Evolutionary conservation across 805 yeast genomes (phyloP), one percentile per base, ranked within the genome.

Genomic region (Tetrapisispora taiwanensis): DNA sequence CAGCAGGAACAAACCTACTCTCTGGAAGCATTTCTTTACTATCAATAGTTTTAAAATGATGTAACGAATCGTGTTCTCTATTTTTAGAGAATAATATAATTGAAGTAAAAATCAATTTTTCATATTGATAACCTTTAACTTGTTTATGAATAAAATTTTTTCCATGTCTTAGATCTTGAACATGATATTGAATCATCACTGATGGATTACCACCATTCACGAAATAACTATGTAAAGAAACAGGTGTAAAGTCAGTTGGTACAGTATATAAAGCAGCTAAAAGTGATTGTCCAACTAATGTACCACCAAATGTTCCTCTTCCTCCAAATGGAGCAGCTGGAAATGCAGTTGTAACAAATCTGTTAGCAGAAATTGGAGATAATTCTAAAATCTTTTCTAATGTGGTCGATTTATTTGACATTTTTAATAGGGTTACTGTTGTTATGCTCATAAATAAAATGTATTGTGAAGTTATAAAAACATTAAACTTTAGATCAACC

Each of bases 271-370:
- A 64, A 2, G 82, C 79, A 6, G 84, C 85, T 46, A 73, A 58
- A 3, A 81, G 60, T 2, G 86, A 67, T 52, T 81, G 88, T 0
- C 84, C 84, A 15, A 79, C 76, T 36, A 77, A 63, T 17, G 79
- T 76, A 9, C 89, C 88, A 2, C 88, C 88, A 63, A 80, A 81
- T 0, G 81, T 75, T 1, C 85, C 86, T 36, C 81, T 64, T 2
- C 84, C 81, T 0, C 76, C 73, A 6, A 65, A 66, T 2, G 78
- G 78, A 3, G 74, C 68, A 3, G 43, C 45, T 6, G 62, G 59
- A 13, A 49, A 43, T 39, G 48, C 35, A 19, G 44, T 47, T 3
- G 63, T 56, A 9, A 53, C 48, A 44, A 58, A 61, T 32, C 52
- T 47, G 13, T 52, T 45, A 4, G 47, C 41, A 1, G 57, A 48